Percentiles rank a stretch among this genome's conserved stretches.
Conservation (phyloP, 2,329 filamentous ascomycete species). For the Fusarium sp. region DNA sequence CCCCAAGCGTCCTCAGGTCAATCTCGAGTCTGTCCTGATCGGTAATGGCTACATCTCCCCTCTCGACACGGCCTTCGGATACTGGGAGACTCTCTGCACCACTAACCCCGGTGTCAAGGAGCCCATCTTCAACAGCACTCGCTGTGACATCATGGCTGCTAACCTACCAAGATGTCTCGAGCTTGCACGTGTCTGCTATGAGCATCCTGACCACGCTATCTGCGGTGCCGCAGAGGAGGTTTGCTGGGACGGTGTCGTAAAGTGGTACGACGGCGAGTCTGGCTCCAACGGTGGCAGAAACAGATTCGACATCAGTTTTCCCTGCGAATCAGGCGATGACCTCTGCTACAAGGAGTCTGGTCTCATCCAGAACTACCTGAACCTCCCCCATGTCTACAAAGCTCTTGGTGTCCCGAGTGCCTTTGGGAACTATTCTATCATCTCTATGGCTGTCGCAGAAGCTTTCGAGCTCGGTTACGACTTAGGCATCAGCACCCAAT, state of each 20-base stretch:
- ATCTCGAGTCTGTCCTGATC: conserved; percentile 28
- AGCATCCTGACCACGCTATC: conserved; percentile 31
- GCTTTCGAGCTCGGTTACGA: conserved; percentile 12
- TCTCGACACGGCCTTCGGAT: conserved; percentile 31
- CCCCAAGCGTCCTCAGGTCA: conserved; percentile 21
- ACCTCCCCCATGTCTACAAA: conserved; percentile 1
- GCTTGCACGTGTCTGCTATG: conserved; percentile 29
- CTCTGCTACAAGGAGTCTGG: conserved; percentile 17
- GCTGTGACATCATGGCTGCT: conserved; percentile 26
- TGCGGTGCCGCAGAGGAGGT: conserved; percentile 26
- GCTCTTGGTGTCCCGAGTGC: conserved; percentile 1
- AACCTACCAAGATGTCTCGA: conserved; percentile 37
- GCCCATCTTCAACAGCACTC: conserved; percentile 33
- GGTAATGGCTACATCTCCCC: conserved; percentile 39
- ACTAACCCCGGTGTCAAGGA: conserved; percentile 27
- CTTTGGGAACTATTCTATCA: conserved; percentile 15
- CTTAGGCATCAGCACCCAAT: conserved; percentile 14
- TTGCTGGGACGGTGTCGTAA: conserved; percentile 22
- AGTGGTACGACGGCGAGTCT: conserved; percentile 6
- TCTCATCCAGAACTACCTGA: conserved; percentile 11
- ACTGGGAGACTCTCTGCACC: conserved; percentile 39
- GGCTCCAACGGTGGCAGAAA: conserved; percentile 3
- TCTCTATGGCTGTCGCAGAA: not conserved
- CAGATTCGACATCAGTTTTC: conserved; percentile 16
- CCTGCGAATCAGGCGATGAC: conserved; percentile 9